Evolutionary conservation across 2,329 filamentous ascomycete genomes (phyloP), one percentile per base, ranked within the genome.

Genomic region (Claviceps digitariae): DNA sequence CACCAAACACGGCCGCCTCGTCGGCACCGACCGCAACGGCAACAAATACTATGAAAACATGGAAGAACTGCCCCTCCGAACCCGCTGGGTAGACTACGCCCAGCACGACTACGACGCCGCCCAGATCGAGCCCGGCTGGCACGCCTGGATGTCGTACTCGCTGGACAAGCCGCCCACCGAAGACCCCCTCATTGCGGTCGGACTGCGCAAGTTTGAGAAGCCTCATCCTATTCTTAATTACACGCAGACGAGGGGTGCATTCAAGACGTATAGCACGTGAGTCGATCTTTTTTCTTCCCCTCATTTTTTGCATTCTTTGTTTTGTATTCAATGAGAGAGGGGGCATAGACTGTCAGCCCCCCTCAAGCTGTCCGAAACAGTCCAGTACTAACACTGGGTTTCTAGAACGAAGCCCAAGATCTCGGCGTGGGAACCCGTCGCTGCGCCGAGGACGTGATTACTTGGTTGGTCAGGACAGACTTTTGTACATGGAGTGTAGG

Each of bases 41-140:
- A 98, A 98, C 82, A 97, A 95, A 75, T 98, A 79, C 79, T 98
- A 82, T 69, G 93, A 98, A 79, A 96, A 98, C 76, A 72, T 82
- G 65, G 90, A 97, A 68, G 93, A 98, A 71, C 78, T 98, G 56
- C 93, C 93, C 55, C 90, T 96, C 64, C 86, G 91, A 65, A 96
- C 90, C 62, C 83, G 90, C 77, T 98, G 94, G 93, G 87, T 98
- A 59, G 90, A 97, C 72, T 98, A 94, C 78, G 91, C 89, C 74
- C 79, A 87, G 70, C 77, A 87, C 63, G 89, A 97, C 70, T 87
- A 78, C 66, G 87, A 93, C 63, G 76, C 87, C 57, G 81, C 81
- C 55, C 88, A 96, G 52, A 87, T 96, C 63, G 91, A 97, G 72
- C 90, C 91, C 50, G 87, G 91, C 70, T 98, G 93, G 93, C 93